A percentile compares a stretch with the other conserved stretches of the same genome.
Evolutionary conservation across 1,139 yeast genomes (phyloP).

Genomic region (Lodderomyces jiufengensis): DNA sequence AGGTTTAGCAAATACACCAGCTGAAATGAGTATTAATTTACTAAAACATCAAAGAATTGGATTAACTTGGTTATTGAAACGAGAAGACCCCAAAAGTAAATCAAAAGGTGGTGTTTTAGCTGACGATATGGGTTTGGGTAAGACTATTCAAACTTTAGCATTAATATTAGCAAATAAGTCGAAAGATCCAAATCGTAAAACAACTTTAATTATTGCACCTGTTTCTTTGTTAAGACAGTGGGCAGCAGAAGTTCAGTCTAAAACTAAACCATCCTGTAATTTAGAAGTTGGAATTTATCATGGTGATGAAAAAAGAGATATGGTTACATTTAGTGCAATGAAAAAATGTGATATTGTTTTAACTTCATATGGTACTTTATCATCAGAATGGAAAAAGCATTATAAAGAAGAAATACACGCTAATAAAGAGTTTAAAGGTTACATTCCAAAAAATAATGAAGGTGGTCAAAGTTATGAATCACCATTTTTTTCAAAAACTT

Average conservation of each 20-base stretch:
- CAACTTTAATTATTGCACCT: slow-evolving; percentile 81
- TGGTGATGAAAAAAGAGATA: slow-evolving; percentile 41
- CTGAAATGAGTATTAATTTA: slow-evolving; percentile 58
- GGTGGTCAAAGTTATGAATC: slow-evolving; percentile 53
- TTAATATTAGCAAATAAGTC: slow-evolving; percentile 58
- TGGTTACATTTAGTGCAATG: slow-evolving; percentile 44
- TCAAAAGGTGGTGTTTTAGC: slow-evolving; percentile 79
- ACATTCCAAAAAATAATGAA: slow-evolving; percentile 36
- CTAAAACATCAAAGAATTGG: slow-evolving; percentile 87
- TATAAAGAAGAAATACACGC: slow-evolving; percentile 35
- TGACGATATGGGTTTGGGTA: slow-evolving; percentile 95
- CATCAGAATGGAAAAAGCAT: slow-evolving; percentile 68
- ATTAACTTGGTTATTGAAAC: slow-evolving; percentile 71
- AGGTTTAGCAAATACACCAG: slow-evolving; percentile 61
- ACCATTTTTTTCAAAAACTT: slow-evolving; percentile 59
- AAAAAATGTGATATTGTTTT: slow-evolving; percentile 65
- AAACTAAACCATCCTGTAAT: slow-evolving; percentile 46
- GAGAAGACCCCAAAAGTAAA: slow-evolving; percentile 46
- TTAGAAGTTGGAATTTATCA: slow-evolving; percentile 61
- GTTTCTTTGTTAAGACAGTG: slow-evolving; percentile 82
- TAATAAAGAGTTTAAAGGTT: slow-evolving; percentile 19
- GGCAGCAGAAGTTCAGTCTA: slow-evolving; percentile 69
- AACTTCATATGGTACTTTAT: slow-evolving; percentile 73
- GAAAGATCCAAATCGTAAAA: slow-evolving; percentile 31
- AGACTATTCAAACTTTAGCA: slow-evolving; percentile 80